phyloP scores from a whole-genome alignment of 2,329 filamentous ascomycete species.

The Didymella segeticola region DNA sequence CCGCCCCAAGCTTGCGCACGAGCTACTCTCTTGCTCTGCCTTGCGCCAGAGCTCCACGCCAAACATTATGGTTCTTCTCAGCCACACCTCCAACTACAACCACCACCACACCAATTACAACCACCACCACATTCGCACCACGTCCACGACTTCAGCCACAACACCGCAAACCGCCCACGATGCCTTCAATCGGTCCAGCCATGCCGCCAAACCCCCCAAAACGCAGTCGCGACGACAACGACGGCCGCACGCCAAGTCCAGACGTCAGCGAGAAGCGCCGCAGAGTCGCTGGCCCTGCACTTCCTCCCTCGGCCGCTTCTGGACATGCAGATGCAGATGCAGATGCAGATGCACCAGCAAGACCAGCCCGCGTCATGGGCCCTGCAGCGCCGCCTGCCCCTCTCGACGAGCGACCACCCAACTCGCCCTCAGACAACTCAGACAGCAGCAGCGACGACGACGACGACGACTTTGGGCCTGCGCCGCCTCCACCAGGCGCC shows the following conservation, averaged over 20 bases:
- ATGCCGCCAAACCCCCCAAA: conserved; percentile 70
- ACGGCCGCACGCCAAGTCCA: conserved; percentile 49
- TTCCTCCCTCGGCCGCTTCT: conserved; percentile 53
- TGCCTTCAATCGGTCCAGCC: conserved; percentile 72
- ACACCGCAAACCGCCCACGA: conserved; percentile 46
- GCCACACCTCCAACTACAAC: background rate
- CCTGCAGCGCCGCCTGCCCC: conserved; percentile 61
- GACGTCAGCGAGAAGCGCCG: conserved; percentile 58
- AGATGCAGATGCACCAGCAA: too few relatives aligned
- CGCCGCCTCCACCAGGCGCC: conserved; percentile 48
- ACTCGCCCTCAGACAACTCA: conserved; percentile 46
- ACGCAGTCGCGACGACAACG: conserved; percentile 57
- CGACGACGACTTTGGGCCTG: conserved; percentile 56
- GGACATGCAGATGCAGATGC: too few relatives aligned
- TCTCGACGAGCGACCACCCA: conserved; percentile 54
- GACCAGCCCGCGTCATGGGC: conserved; percentile 54
- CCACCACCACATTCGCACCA: too few relatives aligned
- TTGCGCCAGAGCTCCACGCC: background rate
- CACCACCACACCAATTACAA: background rate
- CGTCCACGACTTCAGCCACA: background rate
- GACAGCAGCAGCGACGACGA: conserved; percentile 51
- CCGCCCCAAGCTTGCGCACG: conserved; percentile 19
- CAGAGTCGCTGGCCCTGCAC: conserved; percentile 62
- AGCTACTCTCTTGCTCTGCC: conserved; percentile 1
- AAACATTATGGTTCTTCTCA: background rate